phyloP scores from a whole-genome alignment of 2,329 filamentous ascomycete genomes.

The Colletotrichum ledebouriae region DNA sequence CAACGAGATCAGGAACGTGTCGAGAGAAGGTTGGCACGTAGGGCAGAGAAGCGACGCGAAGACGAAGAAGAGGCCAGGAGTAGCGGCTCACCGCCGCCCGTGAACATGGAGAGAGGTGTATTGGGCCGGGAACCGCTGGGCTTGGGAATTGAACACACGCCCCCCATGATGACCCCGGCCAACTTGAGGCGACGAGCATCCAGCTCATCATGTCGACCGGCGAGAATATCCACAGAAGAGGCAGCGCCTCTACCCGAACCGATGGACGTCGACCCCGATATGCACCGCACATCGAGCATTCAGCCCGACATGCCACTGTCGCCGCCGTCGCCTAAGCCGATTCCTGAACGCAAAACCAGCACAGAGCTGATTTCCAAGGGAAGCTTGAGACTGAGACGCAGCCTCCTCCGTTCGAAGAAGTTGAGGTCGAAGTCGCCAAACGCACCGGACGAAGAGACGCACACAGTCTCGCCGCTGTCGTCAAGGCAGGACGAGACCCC shows the following conservation, averaged over 20 bases:
- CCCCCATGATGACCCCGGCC: slow-evolving; percentile 68
- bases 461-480: slow-evolving; percentile 51
- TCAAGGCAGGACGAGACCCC: slow-evolving; percentile 61
- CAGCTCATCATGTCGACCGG: slow-evolving; percentile 50
- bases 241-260: slow-evolving; percentile 37
- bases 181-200: slow-evolving; percentile 59
- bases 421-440: slow-evolving; percentile 65
- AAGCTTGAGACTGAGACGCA: slow-evolving; percentile 51
- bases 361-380: slow-evolving; percentile 43
- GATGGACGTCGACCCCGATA: slow-evolving; percentile 47
- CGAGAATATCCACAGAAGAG: slow-evolving; percentile 46
- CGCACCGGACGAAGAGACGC: slow-evolving; percentile 55
- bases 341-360: slow-evolving; percentile 18
- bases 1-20: slow-evolving; percentile 76
- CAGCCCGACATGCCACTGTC: slow-evolving; percentile 50
- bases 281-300: slow-evolving; percentile 63
- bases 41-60: slow-evolving; percentile 75
- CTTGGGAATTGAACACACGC: slow-evolving; percentile 63
- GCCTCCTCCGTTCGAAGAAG: slow-evolving; percentile 60
- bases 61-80: slow-evolving; percentile 69
- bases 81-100: slow-evolving; percentile 64
- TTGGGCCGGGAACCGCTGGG: slow-evolving; percentile 70
- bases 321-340: slow-evolving; percentile 8
- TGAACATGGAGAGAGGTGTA: slow-evolving; percentile 72
- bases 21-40: slow-evolving; percentile 73